Evolutionary conservation across 192 early-diverging fungal genomes (phyloP).

Genomic region (Coemansia sp.): DNA sequence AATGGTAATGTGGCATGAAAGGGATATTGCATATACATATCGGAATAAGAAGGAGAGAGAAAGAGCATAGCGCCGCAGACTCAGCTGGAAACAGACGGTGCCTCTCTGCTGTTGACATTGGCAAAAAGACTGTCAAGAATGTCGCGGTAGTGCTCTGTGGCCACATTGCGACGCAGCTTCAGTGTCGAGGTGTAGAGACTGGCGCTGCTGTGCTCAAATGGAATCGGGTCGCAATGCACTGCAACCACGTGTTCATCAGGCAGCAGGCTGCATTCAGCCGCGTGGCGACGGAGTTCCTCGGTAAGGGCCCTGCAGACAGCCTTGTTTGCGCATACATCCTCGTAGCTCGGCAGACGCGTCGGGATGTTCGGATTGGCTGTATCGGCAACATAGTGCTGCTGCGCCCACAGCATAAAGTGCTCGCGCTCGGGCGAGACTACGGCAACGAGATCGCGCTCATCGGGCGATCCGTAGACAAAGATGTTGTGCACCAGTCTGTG

Average conservation of each 20-base stretch:
- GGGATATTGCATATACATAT: not conserved
- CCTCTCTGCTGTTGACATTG: constrained; percentile 20
- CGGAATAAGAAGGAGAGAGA: not conserved
- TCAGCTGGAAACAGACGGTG: not conserved
- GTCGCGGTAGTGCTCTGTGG: constrained; percentile 43
- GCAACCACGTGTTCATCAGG: constrained; percentile 66
- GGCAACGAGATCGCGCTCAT: constrained; percentile 76
- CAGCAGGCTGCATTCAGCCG: not conserved
- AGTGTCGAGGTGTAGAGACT: constrained; percentile 81
- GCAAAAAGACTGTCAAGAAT: constrained; percentile 56
- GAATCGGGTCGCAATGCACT: constrained; percentile 64
- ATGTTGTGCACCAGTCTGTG: constrained; percentile 74
- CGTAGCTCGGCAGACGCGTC: not conserved
- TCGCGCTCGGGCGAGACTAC: constrained; percentile 78
- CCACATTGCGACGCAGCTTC: constrained; percentile 69
- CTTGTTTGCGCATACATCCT: not conserved
- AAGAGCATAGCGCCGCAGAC: not conserved
- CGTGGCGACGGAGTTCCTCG: not conserved
- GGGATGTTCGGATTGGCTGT: not conserved
- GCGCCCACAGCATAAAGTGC: constrained; percentile 65
- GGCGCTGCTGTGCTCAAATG: constrained; percentile 66
- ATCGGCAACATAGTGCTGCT: constrained; percentile 19
- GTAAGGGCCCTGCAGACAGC: not conserved
- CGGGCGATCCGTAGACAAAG: constrained; percentile 84
- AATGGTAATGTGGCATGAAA: no score